phyloP scores from a whole-genome alignment of 1,284 basidiomycete species.

The Ceratobasidium sp. region DNA sequence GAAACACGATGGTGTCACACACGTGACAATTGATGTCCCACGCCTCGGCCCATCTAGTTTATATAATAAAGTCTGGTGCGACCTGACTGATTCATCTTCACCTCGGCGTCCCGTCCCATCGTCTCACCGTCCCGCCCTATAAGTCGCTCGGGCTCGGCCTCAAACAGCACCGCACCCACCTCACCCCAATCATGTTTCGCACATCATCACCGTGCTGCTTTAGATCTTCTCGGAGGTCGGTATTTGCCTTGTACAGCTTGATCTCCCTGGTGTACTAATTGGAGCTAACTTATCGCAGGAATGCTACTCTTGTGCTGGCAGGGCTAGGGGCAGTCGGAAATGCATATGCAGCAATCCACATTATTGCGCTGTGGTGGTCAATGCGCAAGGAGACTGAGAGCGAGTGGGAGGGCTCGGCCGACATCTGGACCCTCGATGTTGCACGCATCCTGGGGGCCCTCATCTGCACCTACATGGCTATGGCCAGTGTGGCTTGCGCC shows the following conservation, averaged over 20 bases:
- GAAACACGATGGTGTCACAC: too few species aligned
- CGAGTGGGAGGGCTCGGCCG: constrained; percentile 71
- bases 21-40: too few species aligned
- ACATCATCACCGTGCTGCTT: constrained; percentile 14
- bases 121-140: too few species aligned
- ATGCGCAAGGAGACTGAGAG: constrained; percentile 55
- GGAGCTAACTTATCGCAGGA: constrained; percentile 30
- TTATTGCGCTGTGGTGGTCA: constrained; percentile 64
- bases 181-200: not conserved
- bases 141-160: not conserved
- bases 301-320: constrained; percentile 55
- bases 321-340: constrained; percentile 63
- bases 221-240: constrained; percentile 14
- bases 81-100: constrained; percentile 5
- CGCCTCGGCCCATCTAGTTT: too few species aligned
- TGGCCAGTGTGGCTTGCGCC: constrained; percentile 64
- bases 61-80: too few species aligned
- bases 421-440: constrained; percentile 64
- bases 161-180: not conserved
- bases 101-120: too few species aligned
- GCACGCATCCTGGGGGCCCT: constrained; percentile 70
- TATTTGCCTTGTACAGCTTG: not conserved
- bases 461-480: constrained; percentile 67
- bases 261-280: not conserved
- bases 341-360: constrained; percentile 59